These are phyloP conservation scores for Vanrija sp. DNA, from an alignment of 1,284 basidiomycete genomes.

Conservation along the genomic window DNA sequence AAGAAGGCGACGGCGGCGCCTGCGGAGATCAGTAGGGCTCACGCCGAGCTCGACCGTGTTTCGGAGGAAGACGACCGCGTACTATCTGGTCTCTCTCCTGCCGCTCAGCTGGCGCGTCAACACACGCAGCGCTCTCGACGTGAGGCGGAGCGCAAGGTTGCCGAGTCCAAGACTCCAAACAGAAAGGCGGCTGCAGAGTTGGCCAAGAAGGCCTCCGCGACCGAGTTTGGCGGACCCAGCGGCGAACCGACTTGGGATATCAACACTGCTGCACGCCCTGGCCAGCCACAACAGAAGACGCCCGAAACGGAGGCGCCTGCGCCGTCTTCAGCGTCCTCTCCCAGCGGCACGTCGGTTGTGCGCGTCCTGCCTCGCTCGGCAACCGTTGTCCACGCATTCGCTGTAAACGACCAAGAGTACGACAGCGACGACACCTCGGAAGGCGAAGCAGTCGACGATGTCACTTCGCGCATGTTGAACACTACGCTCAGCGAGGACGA, in stretches of 20 bases:
- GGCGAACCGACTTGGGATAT: constrained; percentile 65
- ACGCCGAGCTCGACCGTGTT: constrained; percentile 74
- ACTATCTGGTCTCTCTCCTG: constrained; percentile 79
- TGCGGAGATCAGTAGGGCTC: constrained; percentile 75
- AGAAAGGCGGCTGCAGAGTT: not conserved
- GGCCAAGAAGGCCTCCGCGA: not conserved
- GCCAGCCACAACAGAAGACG: not conserved
- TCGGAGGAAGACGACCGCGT: constrained; percentile 54
- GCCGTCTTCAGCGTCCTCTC: constrained; percentile 1
- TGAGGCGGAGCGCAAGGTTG: constrained; percentile 54
- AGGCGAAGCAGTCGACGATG: constrained; percentile 57
- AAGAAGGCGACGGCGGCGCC: constrained; percentile 57
- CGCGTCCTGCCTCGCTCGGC: constrained; percentile 13
- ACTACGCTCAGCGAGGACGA: constrained; percentile 21
- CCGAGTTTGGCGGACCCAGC: constrained; percentile 3
- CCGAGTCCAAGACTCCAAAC: constrained; percentile 4
- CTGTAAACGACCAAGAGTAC: constrained; percentile 57
- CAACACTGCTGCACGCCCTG: constrained; percentile 63
- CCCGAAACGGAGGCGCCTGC: not conserved
- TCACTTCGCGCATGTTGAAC: constrained; percentile 28
- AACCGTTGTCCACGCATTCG: constrained; percentile 35
- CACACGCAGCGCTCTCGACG: constrained; percentile 70
- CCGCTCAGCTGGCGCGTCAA: constrained; percentile 83
- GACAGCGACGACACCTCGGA: constrained; percentile 58
- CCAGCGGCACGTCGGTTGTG: not conserved